These are phyloP conservation scores for Podosphaera xanthii DNA, from an alignment of 2,329 filamentous ascomycete species.

Conservation along the genomic window DNA sequence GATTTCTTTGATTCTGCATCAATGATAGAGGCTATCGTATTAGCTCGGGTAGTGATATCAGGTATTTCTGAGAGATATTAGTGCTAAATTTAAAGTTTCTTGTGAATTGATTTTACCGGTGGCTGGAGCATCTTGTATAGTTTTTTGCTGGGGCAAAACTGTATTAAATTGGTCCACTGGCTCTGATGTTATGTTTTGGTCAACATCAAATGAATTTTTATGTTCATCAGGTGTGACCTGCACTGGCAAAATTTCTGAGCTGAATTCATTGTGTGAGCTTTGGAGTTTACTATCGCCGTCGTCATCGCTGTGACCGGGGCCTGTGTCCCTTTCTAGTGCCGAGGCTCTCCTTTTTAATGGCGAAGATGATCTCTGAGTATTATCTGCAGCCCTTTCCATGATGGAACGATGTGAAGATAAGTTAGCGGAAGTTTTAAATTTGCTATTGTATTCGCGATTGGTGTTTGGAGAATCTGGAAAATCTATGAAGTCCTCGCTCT, in stretches of 20 bases:
- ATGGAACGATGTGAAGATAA: constrained; percentile 25
- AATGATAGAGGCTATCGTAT: constrained; percentile 40
- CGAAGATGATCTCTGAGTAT: constrained; percentile 37
- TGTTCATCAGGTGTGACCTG: neutral
- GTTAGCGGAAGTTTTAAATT: constrained; percentile 28
- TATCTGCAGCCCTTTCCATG: constrained; percentile 35
- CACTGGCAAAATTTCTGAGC: neutral
- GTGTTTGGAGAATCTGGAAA: constrained; percentile 17
- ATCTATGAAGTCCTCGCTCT: constrained; percentile 17
- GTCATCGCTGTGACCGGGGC: constrained; percentile 13
- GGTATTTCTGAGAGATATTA: constrained; percentile 15
- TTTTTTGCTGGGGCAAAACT: neutral
- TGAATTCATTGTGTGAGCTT: neutral
- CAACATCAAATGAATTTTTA: neutral
- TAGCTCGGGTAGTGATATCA: constrained; percentile 47
- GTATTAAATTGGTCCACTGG: neutral
- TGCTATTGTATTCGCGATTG: constrained; percentile 10
- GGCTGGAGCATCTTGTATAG: no score
- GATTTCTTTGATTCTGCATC: constrained; percentile 24
- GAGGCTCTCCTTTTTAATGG: constrained; percentile 39
- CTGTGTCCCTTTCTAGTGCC: constrained; percentile 13
- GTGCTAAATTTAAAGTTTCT: neutral
- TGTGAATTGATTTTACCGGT: neutral
- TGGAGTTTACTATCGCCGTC: constrained; percentile 6
- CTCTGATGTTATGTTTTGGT: neutral